Conservation (phyloP, 169 alveolate genomes). For the Cryptosporidium tyzzeri region DNA sequence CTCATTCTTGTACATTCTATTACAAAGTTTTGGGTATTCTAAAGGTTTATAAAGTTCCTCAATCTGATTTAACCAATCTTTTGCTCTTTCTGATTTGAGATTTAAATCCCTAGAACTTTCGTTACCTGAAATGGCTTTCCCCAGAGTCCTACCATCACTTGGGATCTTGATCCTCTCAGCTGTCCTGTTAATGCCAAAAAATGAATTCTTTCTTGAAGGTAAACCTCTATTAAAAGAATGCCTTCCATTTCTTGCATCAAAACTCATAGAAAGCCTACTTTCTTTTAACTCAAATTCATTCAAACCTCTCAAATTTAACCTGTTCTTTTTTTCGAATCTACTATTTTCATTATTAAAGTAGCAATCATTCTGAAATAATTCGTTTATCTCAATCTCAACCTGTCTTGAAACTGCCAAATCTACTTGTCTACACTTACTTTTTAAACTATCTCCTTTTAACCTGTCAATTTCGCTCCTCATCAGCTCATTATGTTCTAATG, state of each 20-base stretch:
- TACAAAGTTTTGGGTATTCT: not conserved
- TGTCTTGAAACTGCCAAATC: not conserved
- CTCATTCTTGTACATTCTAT: not conserved
- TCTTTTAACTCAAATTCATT: not conserved
- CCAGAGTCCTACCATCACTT: not conserved
- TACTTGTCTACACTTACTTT: not conserved
- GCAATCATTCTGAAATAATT: not conserved
- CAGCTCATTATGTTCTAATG: slow-evolving; percentile 64
- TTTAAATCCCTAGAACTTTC: not conserved
- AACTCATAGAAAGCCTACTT: slow-evolving; percentile 8
- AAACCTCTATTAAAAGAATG: not conserved
- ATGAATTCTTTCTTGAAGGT: not conserved
- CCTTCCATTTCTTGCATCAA: not conserved
- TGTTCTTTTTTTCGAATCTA: not conserved
- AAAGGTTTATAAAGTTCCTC: slow-evolving; percentile 55
- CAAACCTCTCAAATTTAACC: not conserved
- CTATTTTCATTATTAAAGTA: not conserved
- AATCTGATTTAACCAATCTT: slow-evolving; percentile 66
- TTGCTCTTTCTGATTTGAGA: slow-evolving; percentile 44
- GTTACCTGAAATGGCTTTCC: not conserved
- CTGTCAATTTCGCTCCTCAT: slow-evolving; percentile 40
- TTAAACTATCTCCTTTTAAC: not conserved
- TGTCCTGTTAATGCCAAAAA: not conserved
- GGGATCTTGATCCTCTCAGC: slow-evolving; percentile 14
- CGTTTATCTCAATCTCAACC: slow-evolving; percentile 11